These are phyloP conservation scores for Mucor ambiguus DNA, from an alignment of 371 early-diverging fungal genomes.

Conservation along the genomic window DNA sequence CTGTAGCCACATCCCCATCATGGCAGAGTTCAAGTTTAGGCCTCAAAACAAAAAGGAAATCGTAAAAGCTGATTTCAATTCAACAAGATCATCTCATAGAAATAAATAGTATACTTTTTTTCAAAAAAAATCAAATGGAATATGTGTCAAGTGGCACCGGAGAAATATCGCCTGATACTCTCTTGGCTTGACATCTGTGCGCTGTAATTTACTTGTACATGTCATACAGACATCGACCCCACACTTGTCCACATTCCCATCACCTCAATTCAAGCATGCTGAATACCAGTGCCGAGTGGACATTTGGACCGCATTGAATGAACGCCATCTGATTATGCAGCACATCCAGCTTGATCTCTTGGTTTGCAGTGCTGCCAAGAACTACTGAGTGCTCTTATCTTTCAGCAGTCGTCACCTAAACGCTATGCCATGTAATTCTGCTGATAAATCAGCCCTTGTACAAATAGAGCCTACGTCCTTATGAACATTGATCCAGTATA, in stretches of 20 bases:
- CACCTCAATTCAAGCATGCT: background rate
- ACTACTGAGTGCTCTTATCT: background rate
- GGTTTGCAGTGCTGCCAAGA: background rate
- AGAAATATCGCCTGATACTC: background rate
- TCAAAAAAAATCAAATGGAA: no score
- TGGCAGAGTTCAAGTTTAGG: constrained; percentile 58
- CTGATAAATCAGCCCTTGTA: background rate
- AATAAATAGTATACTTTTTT: constrained; percentile 8
- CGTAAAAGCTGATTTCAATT: constrained; percentile 24
- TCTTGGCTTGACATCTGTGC: background rate
- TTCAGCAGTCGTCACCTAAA: background rate
- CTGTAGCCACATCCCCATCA: constrained; percentile 57
- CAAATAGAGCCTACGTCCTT: background rate
- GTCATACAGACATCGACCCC: constrained; percentile 28
- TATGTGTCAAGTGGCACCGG: no score
- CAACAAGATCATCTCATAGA: constrained; percentile 18
- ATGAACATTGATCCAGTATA: background rate
- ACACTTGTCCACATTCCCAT: background rate
- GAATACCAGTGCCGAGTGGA: no score
- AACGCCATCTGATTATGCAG: background rate
- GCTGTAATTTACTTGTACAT: background rate
- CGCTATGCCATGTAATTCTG: background rate
- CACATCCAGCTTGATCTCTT: background rate
- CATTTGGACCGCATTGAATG: background rate
- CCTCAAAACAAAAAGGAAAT: constrained; percentile 10